Base-by-base conservation (phyloP, 495 filamentous ascomycete genomes). In the Trichoderma erinaceum region DNA sequence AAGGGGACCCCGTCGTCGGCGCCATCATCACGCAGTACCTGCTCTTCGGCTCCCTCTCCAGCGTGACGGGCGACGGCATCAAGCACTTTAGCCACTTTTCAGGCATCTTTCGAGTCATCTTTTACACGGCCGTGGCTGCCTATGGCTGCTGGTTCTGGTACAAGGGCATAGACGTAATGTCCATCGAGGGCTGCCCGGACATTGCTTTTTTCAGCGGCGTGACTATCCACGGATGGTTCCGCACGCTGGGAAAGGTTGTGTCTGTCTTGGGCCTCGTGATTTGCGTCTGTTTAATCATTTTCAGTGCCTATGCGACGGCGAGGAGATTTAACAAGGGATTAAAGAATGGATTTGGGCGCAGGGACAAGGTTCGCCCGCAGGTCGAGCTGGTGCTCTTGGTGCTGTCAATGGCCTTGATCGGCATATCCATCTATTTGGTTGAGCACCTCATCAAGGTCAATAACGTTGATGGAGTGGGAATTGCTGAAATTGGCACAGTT, bases 111-210 rank as follows among this genome's bases (percentile, higher is more conserved):
- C 69, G 69, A 5, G 58, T 72, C 29, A 27, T 67, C 8, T 68
- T 72, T 8, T 72, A 72, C 67, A 35, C 48, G n/a, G 71, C 71
- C 32, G 56, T 72, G 11, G 68, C 71, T 41, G 50, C 71, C 11
- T 72, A 72, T 18, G 67, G 69, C 27, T 72, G 69, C 58, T 72
- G 71, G 71, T 72, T 72, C 67, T 72, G 69, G 69, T 72, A 70
- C 46, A 25, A 18, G 18, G 71, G 71, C 10, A 11, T 63, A 7
- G 67, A 70, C 8, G 56, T 32, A 11, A 69, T 72, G 71, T 12
- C 41, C n/a, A 63, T 21, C 43, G 41, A 23, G 16, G 25, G 15
- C 3, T 70, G 69, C 41, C 32, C 38, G 0, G 58, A 69, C 38
- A 61, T 70, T 46, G 69, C 61, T 7, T 70, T 72, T 44, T 70